A percentile compares a stretch with the other conserved stretches of the same genome.
Evolutionary conservation across 1,284 basidiomycete genomes (phyloP).

Genomic region (Boletellus sp.): DNA sequence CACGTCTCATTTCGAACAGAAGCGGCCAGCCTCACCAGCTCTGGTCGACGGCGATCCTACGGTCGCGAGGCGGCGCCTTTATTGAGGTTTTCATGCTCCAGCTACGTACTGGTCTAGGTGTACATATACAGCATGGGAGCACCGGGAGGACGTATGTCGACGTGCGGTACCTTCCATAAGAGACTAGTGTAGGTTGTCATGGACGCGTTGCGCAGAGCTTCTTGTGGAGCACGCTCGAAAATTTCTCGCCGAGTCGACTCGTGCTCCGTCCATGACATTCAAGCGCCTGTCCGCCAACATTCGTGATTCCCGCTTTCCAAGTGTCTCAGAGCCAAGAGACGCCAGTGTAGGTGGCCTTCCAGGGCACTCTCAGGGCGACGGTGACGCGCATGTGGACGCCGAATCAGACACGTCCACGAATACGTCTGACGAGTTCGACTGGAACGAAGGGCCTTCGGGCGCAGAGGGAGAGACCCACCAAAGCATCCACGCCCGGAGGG

Average conservation of each 20-base stretch:
- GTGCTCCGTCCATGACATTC: slow-evolving; percentile 17
- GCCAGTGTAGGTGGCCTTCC: neutral
- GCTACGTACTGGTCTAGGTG: too few species aligned
- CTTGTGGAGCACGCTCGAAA: slow-evolving; percentile 6
- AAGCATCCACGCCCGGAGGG: slow-evolving; percentile 37
- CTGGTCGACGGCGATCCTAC: neutral
- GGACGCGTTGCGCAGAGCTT: neutral
- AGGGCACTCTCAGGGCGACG: slow-evolving; percentile 4
- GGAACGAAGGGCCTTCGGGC: slow-evolving; percentile 53
- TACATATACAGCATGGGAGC: too few species aligned
- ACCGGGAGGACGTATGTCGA: too few species aligned
- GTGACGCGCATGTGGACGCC: slow-evolving; percentile 11
- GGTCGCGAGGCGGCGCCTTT: slow-evolving; percentile 15
- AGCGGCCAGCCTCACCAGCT: slow-evolving; percentile 15
- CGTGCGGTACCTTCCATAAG: too few species aligned
- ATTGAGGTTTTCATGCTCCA: slow-evolving; percentile 4
- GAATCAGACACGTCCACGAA: slow-evolving; percentile 59
- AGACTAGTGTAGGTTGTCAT: too few species aligned
- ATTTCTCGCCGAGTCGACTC: too few species aligned
- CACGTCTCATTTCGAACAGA: slow-evolving; percentile 11
- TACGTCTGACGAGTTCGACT: slow-evolving; percentile 69
- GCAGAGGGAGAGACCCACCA: slow-evolving; percentile 17
- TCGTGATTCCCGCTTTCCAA: slow-evolving; percentile 7
- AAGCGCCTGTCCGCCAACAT: slow-evolving; percentile 6
- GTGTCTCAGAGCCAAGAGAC: slow-evolving; percentile 7